Evolutionary conservation across 2,329 filamentous ascomycete species (phyloP).

Genomic region (Aureobasidium subglaciale): DNA sequence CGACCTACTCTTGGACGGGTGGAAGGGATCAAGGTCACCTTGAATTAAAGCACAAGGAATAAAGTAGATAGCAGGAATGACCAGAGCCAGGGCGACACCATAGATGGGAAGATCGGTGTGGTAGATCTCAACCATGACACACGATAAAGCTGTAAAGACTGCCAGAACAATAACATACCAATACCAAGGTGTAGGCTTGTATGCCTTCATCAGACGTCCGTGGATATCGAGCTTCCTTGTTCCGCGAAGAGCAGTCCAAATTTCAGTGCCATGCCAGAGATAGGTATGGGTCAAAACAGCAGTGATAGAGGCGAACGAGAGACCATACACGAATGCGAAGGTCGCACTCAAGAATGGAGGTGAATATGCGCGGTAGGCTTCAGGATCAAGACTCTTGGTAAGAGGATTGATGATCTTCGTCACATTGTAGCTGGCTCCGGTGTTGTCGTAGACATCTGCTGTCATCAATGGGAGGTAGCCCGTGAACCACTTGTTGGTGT

Average conservation of each 20-base stretch:
- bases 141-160: conserved; percentile 22
- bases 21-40: too few relatives aligned
- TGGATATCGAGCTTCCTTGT: conserved; percentile 40
- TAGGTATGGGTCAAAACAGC: conserved; percentile 30
- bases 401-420: conserved; percentile 64
- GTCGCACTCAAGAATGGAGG: conserved; percentile 33
- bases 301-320: conserved; percentile 33
- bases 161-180: conserved; percentile 45
- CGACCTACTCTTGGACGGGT: too few relatives aligned
- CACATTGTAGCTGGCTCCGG: conserved; percentile 71
- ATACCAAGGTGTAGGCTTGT: conserved; percentile 70
- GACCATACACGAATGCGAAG: conserved; percentile 32
- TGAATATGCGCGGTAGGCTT: conserved; percentile 35
- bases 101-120: conserved; percentile 59
- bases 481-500: conserved; percentile 49
- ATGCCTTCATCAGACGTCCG: conserved; percentile 73
- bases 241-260: conserved; percentile 24
- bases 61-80: conserved; percentile 73
- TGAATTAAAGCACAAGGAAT: conserved; percentile 89
- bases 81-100: conserved; percentile 69
- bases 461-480: conserved; percentile 84
- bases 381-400: conserved; percentile 21
- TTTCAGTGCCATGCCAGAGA: conserved; percentile 31
- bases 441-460: conserved; percentile 78
- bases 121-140: conserved; percentile 24